Percentiles rank a stretch among this genome's conserved stretches.
phyloP scores from a whole-genome alignment of 1,284 basidiomycete species.

The Ceratobasidium sp. region DNA sequence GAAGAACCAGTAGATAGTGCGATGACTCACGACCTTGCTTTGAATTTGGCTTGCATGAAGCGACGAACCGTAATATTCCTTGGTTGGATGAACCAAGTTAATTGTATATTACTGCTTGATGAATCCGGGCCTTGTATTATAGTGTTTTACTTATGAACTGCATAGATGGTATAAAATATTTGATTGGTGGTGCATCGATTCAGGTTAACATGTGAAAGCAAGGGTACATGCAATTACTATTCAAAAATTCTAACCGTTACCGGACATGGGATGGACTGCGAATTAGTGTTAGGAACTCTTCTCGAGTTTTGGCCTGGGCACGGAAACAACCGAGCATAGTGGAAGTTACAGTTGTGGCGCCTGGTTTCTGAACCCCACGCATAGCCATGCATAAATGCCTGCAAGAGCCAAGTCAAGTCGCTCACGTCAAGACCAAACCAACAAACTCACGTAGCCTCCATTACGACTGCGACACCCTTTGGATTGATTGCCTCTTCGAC shows the following conservation, averaged over 20 bases:
- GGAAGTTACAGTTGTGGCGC: constrained; percentile 95
- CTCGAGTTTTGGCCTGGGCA: constrained; percentile 95
- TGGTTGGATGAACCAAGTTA: constrained; percentile 13
- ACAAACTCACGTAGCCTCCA: constrained; percentile 91
- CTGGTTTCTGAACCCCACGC: constrained; percentile 99
- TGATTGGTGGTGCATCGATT: constrained; percentile 30
- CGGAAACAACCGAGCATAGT: constrained; percentile 99
- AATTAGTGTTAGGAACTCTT: constrained; percentile 90
- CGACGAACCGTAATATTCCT: constrained; percentile 1
- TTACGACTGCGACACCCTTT: constrained; percentile 98
- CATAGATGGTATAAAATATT: not conserved
- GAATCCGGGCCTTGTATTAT: constrained; percentile 18
- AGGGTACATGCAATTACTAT: constrained; percentile 9
- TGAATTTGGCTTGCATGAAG: constrained; percentile 14
- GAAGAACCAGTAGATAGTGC: constrained; percentile 42
- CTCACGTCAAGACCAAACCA: not conserved
- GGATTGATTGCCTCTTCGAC: constrained; percentile 98
- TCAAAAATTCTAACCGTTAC: not conserved
- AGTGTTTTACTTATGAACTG: not conserved
- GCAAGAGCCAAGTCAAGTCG: constrained; percentile 36
- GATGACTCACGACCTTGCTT: not conserved
- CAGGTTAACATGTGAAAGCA: not conserved
- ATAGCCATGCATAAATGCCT: constrained; percentile 99
- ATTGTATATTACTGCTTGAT: constrained; percentile 22
- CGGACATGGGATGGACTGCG: constrained; percentile 57